A percentile compares a stretch with the other conserved stretches of the same genome.
phyloP scores from a whole-genome alignment of 2,329 filamentous ascomycete genomes.

The Sporothrix protearum region DNA sequence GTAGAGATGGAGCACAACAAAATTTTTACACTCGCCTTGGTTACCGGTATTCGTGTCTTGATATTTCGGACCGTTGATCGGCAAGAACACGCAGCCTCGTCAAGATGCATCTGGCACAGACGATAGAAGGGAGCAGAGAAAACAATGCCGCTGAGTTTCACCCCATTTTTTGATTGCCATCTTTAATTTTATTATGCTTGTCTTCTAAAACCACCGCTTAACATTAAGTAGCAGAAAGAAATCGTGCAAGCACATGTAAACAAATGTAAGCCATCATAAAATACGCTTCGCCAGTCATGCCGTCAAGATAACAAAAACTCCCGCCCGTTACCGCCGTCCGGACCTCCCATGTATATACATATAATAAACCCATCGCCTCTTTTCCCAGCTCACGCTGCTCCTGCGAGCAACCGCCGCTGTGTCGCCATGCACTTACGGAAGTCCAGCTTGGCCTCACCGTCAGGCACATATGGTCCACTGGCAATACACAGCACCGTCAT shows the following conservation, averaged over 20 bases:
- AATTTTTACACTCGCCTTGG: not conserved
- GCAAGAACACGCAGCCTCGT: not conserved
- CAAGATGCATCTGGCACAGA: not conserved
- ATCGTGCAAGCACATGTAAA: not conserved
- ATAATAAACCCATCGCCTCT: not conserved
- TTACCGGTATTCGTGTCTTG: not conserved
- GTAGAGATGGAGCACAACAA: not conserved
- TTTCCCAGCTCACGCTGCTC: not conserved
- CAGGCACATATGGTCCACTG: conserved; percentile 71
- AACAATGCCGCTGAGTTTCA: not conserved
- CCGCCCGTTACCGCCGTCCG: not conserved
- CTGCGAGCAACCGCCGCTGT: conserved; percentile 25
- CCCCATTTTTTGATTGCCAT: not conserved
- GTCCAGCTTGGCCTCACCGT: conserved; percentile 50
- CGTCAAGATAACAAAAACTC: not conserved
- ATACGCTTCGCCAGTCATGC: not conserved
- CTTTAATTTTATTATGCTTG: not conserved
- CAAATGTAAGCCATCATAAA: not conserved
- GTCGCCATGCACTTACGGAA: conserved; percentile 36
- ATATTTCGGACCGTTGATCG: not conserved
- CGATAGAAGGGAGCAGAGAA: not conserved
- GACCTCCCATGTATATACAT: not conserved
- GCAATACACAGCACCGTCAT: conserved; percentile 96
- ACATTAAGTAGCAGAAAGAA: not conserved
- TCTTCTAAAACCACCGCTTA: not conserved